These are phyloP conservation scores for Phytophthora quininea DNA, from an alignment of 352 stramenopile genomes.

Conservation along the genomic window DNA sequence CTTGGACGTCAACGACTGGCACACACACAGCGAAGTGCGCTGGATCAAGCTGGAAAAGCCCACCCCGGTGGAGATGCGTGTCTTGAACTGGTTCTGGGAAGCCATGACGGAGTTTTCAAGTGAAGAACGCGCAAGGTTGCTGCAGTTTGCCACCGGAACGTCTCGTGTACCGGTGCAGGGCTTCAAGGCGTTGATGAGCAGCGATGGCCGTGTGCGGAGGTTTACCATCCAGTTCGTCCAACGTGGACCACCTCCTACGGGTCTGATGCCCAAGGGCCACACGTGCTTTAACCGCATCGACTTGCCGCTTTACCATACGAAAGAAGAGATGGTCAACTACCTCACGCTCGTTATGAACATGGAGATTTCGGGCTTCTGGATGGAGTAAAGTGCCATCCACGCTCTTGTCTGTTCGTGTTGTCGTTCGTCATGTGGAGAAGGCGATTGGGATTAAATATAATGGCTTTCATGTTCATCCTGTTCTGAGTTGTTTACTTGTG, in stretches of 20 bases:
- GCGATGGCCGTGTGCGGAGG: slow-evolving; percentile 95
- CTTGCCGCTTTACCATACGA: slow-evolving; percentile 94
- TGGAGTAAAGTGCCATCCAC: slow-evolving; percentile 82
- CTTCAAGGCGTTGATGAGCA: slow-evolving; percentile 95
- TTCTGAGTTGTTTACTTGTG: slow-evolving; percentile 53
- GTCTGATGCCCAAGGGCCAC: slow-evolving; percentile 87
- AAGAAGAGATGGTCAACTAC: slow-evolving; percentile 95
- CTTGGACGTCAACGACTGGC: slow-evolving; percentile 91
- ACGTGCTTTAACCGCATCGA: slow-evolving; percentile 99
- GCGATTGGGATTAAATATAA: slow-evolving; percentile 39
- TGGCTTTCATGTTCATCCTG: slow-evolving; percentile 19
- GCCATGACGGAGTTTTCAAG: slow-evolving; percentile 76
- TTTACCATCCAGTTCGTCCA: slow-evolving; percentile 94
- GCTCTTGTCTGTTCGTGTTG: slow-evolving; percentile 32
- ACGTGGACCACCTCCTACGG: slow-evolving; percentile 76
- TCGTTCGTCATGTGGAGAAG: slow-evolving; percentile 12
- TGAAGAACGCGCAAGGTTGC: slow-evolving; percentile 94
- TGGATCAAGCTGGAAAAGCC: slow-evolving; percentile 86
- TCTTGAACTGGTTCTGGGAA: slow-evolving; percentile 98
- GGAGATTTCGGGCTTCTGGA: slow-evolving; percentile 96
- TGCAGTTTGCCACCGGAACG: slow-evolving; percentile 96
- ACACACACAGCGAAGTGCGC: slow-evolving; percentile 81
- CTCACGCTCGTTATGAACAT: slow-evolving; percentile 98
- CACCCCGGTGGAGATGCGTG: slow-evolving; percentile 59
- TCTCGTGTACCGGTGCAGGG: slow-evolving; percentile 89